These are phyloP conservation scores for Durio zibethinus DNA, from an alignment of 345 rosid genomes.

Conservation along the genomic window DNA sequence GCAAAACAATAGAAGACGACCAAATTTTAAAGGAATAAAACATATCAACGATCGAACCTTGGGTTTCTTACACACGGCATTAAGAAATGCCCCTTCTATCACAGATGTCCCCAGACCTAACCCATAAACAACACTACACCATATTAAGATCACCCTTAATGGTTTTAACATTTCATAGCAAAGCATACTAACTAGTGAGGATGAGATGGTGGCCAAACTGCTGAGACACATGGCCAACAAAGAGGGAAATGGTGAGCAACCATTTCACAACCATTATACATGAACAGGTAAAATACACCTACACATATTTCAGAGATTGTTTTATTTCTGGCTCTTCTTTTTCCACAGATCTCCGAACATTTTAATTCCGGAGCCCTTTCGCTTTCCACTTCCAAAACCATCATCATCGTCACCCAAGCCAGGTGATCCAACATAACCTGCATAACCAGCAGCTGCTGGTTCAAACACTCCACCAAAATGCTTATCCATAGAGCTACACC, in stretches of 20 bases:
- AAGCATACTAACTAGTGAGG: not conserved
- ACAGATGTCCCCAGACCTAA: not conserved
- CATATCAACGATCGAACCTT: not conserved
- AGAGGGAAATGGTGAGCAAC: conserved; percentile 35
- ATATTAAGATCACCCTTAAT: conserved; percentile 2
- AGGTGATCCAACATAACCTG: conserved; percentile 56
- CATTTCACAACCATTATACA: conserved; percentile 20
- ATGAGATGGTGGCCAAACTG: not conserved
- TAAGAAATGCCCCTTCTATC: not conserved
- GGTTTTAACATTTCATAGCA: conserved; percentile 5
- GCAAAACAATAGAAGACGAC: not conserved
- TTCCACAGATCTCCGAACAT: conserved; percentile 91
- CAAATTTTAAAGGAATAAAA: not conserved
- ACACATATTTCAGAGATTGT: not conserved
- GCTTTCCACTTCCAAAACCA: conserved; percentile 63
- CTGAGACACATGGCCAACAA: conserved; percentile 14
- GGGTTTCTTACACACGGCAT: not conserved
- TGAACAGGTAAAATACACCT: not conserved
- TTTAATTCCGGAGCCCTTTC: conserved; percentile 69
- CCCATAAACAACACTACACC: not conserved
- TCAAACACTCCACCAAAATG: conserved; percentile 56
- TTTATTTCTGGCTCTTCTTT: conserved; percentile 67
- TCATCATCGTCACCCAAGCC: conserved; percentile 64
- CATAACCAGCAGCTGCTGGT: conserved; percentile 35
- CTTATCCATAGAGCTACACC: conserved; percentile 77